These are phyloP conservation scores for Podospora pseudocomata DNA, from an alignment of 495 filamentous ascomycete species.

Conservation along the genomic window DNA sequence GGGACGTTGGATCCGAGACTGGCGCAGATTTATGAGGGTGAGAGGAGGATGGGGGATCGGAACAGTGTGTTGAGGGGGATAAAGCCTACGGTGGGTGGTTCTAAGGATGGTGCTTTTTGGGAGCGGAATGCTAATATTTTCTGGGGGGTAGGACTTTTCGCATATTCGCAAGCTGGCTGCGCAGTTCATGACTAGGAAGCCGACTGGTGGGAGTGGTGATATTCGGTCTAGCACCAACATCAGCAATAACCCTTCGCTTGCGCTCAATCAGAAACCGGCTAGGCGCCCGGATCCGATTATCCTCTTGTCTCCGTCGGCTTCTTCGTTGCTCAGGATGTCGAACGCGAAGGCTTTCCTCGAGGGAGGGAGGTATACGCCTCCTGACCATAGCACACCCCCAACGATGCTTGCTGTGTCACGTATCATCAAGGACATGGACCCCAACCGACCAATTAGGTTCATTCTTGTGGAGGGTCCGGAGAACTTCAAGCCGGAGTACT, in stretches of 20 bases:
- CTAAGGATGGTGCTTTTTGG: not conserved
- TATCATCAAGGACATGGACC: conserved; percentile 68
- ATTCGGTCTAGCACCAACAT: conserved; percentile 32
- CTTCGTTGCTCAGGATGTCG: conserved; percentile 91
- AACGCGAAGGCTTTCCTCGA: conserved; percentile 97
- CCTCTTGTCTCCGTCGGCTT: conserved; percentile 95
- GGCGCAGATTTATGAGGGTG: conserved; percentile 82
- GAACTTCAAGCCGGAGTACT: conserved; percentile 97
- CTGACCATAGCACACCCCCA: conserved; percentile 59
- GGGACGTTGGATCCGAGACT: conserved; percentile 73
- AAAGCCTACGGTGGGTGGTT: conserved; percentile 73
- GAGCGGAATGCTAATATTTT: not conserved
- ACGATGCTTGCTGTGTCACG: conserved; percentile 83
- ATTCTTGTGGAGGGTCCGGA: conserved; percentile 88
- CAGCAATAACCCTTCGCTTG: conserved; percentile 36
- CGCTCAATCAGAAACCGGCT: conserved; percentile 48
- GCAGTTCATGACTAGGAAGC: conserved; percentile 68
- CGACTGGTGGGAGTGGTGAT: conserved; percentile 21
- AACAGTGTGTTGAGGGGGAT: conserved; percentile 84
- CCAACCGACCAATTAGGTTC: conserved; percentile 76
- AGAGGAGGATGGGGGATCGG: conserved; percentile 86
- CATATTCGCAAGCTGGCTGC: conserved; percentile 84
- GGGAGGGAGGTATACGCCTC: conserved; percentile 72
- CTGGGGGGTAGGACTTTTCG: conserved; percentile 74
- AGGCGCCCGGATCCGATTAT: conserved; percentile 90